These are phyloP conservation scores for Xylariaceae sp. DNA, from an alignment of 2,329 filamentous ascomycete genomes.

Conservation along the genomic window DNA sequence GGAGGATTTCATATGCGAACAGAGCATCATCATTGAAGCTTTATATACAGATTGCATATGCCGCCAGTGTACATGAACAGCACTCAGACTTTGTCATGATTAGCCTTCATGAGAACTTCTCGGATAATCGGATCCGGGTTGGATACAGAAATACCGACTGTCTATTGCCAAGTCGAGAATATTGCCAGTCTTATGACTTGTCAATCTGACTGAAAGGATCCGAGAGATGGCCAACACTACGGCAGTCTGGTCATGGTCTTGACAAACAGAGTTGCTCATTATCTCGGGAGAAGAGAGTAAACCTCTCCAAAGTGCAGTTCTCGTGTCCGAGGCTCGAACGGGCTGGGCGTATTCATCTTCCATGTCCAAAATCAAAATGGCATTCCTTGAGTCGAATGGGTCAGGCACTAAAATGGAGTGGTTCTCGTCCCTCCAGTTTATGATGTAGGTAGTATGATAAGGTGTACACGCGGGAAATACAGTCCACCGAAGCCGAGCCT, in stretches of 20 bases:
- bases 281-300: not conserved
- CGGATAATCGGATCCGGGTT: not conserved
- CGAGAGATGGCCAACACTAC: not conserved
- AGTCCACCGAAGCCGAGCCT: not conserved
- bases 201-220: not conserved
- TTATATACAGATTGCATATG: no score
- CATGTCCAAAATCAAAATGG: not conserved
- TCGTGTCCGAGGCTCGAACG: not conserved
- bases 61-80: no score
- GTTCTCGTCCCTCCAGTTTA: conserved; percentile 1
- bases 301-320: not conserved
- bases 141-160: not conserved
- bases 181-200: not conserved
- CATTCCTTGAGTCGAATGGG: not conserved
- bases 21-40: no score
- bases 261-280: not conserved
- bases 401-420: not conserved
- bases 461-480: conserved; percentile 13
- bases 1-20: no score
- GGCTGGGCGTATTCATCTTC: not conserved
- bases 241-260: not conserved
- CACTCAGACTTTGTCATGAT: no score
- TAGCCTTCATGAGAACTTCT: no score
- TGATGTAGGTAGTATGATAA: conserved; percentile 1
- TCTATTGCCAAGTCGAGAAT: not conserved